phyloP scores from a whole-genome alignment of 352 stramenopile genomes.

The Phytopythium oedochilum region DNA sequence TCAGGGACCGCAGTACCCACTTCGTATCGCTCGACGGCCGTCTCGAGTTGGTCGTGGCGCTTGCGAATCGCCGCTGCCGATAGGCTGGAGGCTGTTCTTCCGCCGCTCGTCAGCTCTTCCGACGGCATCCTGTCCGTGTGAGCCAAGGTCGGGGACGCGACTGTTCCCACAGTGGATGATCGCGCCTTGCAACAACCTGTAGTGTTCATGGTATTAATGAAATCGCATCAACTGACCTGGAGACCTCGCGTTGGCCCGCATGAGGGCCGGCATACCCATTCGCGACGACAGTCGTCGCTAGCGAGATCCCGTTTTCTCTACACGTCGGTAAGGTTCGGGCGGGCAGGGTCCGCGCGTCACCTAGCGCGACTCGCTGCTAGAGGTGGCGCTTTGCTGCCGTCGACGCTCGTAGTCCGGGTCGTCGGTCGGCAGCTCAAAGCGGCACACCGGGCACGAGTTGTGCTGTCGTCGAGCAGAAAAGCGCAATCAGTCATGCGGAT shows the following conservation, averaged over 20 bases:
- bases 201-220: not conserved
- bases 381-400: slow-evolving; percentile 12
- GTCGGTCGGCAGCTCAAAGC: slow-evolving; percentile 80
- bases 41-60: slow-evolving; percentile 22
- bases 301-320: too few relatives aligned
- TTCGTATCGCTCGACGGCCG: slow-evolving; percentile 38
- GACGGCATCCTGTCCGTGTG: not conserved
- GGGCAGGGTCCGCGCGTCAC: not conserved
- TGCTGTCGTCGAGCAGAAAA: slow-evolving; percentile 28
- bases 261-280: too few relatives aligned
- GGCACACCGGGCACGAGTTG: slow-evolving; percentile 85
- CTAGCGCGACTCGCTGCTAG: not conserved
- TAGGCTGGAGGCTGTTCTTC: not conserved
- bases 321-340: too few relatives aligned
- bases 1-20: slow-evolving; percentile 1
- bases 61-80: slow-evolving; percentile 18
- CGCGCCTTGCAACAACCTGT: not conserved
- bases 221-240: not conserved
- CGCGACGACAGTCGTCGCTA: too few relatives aligned
- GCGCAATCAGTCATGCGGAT: not conserved
- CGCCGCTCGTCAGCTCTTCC: not conserved
- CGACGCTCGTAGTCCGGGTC: slow-evolving; percentile 76
- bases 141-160: not conserved
- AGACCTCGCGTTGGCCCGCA: not conserved
- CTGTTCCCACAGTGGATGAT: not conserved